These are phyloP conservation scores for Syzygium malaccense DNA, from an alignment of 441 rosid genomes.

Conservation along the genomic window DNA sequence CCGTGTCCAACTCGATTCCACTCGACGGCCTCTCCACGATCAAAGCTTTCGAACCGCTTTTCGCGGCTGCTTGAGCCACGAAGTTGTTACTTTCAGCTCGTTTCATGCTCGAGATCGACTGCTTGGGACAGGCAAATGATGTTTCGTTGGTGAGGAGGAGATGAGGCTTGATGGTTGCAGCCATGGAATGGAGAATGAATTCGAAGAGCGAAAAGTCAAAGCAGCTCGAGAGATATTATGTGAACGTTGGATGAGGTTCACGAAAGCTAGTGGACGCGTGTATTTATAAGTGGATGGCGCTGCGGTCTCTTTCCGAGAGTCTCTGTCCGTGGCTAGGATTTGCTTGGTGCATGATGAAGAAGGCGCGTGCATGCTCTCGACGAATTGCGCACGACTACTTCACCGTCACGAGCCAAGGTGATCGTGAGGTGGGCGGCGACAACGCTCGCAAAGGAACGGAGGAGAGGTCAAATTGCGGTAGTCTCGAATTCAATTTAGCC, in stretches of 20 bases:
- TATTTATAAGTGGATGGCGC: background rate
- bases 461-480: no score
- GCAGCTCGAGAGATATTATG: background rate
- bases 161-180: background rate
- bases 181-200: background rate
- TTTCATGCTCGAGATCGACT: background rate
- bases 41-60: background rate
- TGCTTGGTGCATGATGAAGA: background rate
- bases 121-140: background rate
- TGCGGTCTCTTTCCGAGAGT: accelerated
- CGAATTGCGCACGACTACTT: background rate
- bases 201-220: background rate
- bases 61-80: background rate
- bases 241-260: background rate
- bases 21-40: background rate
- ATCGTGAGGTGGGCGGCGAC: background rate
- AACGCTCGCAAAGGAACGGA: no score
- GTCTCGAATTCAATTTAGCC: no score
- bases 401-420: background rate
- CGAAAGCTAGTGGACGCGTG: accelerated
- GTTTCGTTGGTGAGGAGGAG: background rate
- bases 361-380: background rate
- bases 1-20: background rate
- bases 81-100: background rate
- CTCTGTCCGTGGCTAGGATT: background rate